A percentile compares a stretch with the other conserved stretches of the same genome.
Conservation (phyloP, 2,329 filamentous ascomycete species). For the Aquanectria penicillioides region DNA sequence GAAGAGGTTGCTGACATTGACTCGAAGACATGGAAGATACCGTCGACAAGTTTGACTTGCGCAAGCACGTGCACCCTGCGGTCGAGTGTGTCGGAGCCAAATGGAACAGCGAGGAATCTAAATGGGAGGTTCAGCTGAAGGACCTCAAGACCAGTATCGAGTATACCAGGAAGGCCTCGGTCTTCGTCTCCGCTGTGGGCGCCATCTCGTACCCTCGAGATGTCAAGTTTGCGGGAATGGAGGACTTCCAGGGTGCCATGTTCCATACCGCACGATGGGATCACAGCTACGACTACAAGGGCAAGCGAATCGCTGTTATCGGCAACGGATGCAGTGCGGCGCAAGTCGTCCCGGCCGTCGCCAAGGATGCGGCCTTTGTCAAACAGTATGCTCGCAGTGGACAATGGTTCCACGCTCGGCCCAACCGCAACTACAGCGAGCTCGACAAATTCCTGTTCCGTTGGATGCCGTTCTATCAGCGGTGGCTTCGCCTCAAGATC, state of each 20-base stretch:
- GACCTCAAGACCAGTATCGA: slow-evolving; percentile 27
- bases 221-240: slow-evolving; percentile 42
- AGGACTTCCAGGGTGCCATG: slow-evolving; percentile 46
- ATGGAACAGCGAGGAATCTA: slow-evolving; percentile 28
- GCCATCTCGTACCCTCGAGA: slow-evolving; percentile 39
- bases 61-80: slow-evolving; percentile 32
- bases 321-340: slow-evolving; percentile 49
- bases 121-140: slow-evolving; percentile 34
- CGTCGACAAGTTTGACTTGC: slow-evolving; percentile 35
- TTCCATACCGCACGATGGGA: slow-evolving; percentile 50
- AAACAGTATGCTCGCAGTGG: slow-evolving; percentile 30
- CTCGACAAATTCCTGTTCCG: slow-evolving; percentile 18
- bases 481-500: slow-evolving; percentile 18
- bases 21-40: slow-evolving; percentile 32
- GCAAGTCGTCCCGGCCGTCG: slow-evolving; percentile 49
- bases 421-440: slow-evolving; percentile 14
- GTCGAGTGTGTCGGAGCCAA: slow-evolving; percentile 35
- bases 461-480: slow-evolving; percentile 14
- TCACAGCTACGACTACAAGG: slow-evolving; percentile 36
- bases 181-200: slow-evolving; percentile 44
- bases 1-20: not conserved
- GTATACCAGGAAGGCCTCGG: slow-evolving; percentile 27
- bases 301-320: slow-evolving; percentile 49
- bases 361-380: slow-evolving; percentile 30
- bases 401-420: slow-evolving; percentile 32